Evolutionary conservation across 768 basidiomycete species (phyloP).

Genomic region (Rhodotorula paludigena): DNA sequence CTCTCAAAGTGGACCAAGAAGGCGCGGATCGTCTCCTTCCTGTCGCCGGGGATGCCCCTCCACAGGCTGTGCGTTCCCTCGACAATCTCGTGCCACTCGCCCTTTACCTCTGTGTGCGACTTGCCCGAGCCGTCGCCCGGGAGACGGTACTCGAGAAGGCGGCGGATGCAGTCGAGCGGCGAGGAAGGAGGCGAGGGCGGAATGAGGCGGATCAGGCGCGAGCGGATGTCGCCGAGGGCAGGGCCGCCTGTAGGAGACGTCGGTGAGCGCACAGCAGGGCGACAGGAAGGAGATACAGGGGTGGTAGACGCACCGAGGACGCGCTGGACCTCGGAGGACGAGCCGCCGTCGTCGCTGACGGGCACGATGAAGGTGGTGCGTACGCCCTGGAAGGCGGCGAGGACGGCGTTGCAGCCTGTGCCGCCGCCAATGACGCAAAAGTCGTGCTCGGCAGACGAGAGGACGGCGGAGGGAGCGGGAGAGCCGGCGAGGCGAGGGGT

Average conservation of each 20-base stretch:
- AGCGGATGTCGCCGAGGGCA: slow-evolving; percentile 34
- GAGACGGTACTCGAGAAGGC: slow-evolving; percentile 72
- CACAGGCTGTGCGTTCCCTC: slow-evolving; percentile 78
- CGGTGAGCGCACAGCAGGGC: background rate
- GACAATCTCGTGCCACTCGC: slow-evolving; percentile 68
- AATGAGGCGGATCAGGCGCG: slow-evolving; percentile 35
- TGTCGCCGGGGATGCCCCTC: slow-evolving; percentile 57
- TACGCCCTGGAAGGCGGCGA: background rate
- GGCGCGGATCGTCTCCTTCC: slow-evolving; percentile 53
- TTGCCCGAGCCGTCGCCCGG: slow-evolving; percentile 60
- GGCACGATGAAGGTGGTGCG: slow-evolving; percentile 12
- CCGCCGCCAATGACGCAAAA: slow-evolving; percentile 33
- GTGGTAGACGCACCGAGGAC: slow-evolving; percentile 10
- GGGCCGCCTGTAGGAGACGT: slow-evolving; percentile 8
- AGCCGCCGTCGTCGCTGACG: slow-evolving; percentile 34
- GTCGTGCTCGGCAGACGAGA: background rate
- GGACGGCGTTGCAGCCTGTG: slow-evolving; percentile 28
- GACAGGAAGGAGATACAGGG: background rate
- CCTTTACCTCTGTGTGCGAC: slow-evolving; percentile 60
- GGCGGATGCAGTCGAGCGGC: slow-evolving; percentile 62
- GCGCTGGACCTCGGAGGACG: slow-evolving; percentile 23
- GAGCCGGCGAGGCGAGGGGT: background rate
- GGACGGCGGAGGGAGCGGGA: background rate
- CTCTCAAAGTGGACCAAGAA: slow-evolving; percentile 90
- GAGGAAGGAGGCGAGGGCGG: background rate